Evolutionary conservation across 2,329 filamentous ascomycete species (phyloP).

Genomic region (Seiridium unicorne): DNA sequence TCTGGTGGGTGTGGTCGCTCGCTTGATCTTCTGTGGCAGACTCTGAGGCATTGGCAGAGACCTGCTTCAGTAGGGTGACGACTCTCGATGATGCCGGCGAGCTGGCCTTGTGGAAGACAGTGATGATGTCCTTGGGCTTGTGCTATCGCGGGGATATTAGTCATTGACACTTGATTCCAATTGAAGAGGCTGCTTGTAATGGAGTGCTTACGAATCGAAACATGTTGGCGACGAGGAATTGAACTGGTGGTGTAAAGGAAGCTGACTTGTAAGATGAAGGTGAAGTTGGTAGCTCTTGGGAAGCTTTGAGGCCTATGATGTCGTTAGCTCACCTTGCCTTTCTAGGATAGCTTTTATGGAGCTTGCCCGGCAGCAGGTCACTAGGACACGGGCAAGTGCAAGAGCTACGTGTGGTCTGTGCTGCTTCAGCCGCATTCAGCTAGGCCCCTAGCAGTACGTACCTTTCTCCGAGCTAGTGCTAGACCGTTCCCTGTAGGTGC

Average conservation of each 20-base stretch:
- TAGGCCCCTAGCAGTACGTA: background rate
- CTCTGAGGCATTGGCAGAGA: constrained; percentile 66
- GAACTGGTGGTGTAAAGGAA: background rate
- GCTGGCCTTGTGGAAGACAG: constrained; percentile 88
- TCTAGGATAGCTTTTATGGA: background rate
- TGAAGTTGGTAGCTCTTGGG: constrained; percentile 1
- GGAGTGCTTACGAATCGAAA: constrained; percentile 44
- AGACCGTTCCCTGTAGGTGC: background rate
- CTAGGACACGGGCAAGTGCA: background rate
- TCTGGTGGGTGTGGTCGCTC: constrained; percentile 62
- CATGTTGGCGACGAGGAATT: constrained; percentile 29
- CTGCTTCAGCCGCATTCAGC: too few species aligned
- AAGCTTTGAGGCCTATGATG: constrained; percentile 7
- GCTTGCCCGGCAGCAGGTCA: background rate
- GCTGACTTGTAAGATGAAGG: background rate
- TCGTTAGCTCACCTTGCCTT: background rate
- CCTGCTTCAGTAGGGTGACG: constrained; percentile 76
- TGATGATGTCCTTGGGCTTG: constrained; percentile 86
- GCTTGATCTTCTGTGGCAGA: constrained; percentile 74
- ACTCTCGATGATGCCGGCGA: constrained; percentile 71
- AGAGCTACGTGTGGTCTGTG: background rate
- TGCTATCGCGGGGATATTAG: constrained; percentile 44
- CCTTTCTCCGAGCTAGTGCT: background rate
- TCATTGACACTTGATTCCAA: background rate
- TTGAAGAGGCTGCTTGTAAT: background rate